Percentiles rank a stretch among this genome's conserved stretches.
Conservation (phyloP, 306 rosid genomes). For the Castanea mollissima region DNA sequence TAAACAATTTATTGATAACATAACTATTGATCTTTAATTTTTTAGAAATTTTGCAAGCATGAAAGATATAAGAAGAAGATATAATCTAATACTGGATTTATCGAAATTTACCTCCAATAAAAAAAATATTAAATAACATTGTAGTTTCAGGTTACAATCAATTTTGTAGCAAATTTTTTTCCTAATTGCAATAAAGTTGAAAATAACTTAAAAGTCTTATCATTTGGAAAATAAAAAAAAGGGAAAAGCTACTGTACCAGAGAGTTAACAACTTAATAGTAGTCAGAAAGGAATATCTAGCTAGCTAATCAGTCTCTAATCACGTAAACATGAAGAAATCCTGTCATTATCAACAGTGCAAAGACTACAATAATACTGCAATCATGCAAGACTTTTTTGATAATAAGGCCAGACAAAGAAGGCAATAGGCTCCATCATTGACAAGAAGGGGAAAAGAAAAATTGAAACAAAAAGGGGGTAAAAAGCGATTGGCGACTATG, state of each 20-base stretch:
- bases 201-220: background rate
- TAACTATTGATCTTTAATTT: too few relatives aligned
- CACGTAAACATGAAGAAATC: background rate
- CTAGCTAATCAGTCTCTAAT: background rate
- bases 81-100: too few relatives aligned
- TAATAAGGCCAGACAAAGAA: background rate
- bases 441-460: background rate
- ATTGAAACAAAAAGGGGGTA: background rate
- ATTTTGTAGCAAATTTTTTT: too few relatives aligned
- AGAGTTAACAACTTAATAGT: too few relatives aligned
- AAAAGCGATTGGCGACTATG: background rate
- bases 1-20: too few relatives aligned
- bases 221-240: background rate
- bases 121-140: too few relatives aligned
- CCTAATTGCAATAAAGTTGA: background rate
- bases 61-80: too few relatives aligned
- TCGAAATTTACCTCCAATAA: too few relatives aligned
- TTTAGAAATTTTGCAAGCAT: too few relatives aligned
- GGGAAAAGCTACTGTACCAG: background rate
- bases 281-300: background rate
- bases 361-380: background rate
- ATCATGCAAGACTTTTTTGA: background rate
- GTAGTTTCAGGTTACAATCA: rapidly evolving
- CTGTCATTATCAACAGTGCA: background rate
- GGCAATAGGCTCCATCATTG: background rate